Base-by-base conservation (phyloP, 75 land plant species). In the Pinus tabuliformis region DNA sequence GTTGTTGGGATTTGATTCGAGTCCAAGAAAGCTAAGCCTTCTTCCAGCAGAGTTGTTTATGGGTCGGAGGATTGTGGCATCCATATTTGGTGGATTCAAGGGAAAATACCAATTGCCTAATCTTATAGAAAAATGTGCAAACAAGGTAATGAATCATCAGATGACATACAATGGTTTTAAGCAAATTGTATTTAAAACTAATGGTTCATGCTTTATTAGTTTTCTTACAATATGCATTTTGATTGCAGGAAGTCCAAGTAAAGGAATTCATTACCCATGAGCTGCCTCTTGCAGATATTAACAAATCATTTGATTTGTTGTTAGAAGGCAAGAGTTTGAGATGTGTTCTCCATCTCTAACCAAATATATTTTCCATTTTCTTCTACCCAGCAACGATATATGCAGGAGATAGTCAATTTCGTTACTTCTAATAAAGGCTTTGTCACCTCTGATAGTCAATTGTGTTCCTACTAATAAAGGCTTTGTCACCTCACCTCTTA, bases 201-300 rank as follows among this genome's bases (percentile, higher is more conserved):
- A 6, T 37, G 39, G 3, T 37, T 1, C 39, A 37, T 39, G 6
- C 5, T 39, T 39, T 39, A 39, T 5, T 61, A 3, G 21, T 22
- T 59, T 59, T 8, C 21, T 7, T 59, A 11, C 22, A 21, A 26
- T 30, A 5, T 63, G 9, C 1, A 18, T 15, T 66, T 66, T 49
- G 54, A 39, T 49, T 37, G 78, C 87, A 85, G 87, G 87, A 59
- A 20, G 65, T 85, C 28, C 54, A 79, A 21, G 57, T 83, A 62
- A 81, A 85, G 11, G 73, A 79, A 3, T 85, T 83, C 75, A 79
- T 85, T 58, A 85, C 87, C 6, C 79, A 85, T 65, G 79, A 75
- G 15, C 57, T 79, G 63, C 81, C 87, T 13, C 76, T 85, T 62
- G 72, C 79, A 37, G 57, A 85, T 17, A 85, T 85, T 63, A 85